Evolutionary conservation across 768 basidiomycete species (phyloP).

Genomic region (Auriscalpium vulgare): DNA sequence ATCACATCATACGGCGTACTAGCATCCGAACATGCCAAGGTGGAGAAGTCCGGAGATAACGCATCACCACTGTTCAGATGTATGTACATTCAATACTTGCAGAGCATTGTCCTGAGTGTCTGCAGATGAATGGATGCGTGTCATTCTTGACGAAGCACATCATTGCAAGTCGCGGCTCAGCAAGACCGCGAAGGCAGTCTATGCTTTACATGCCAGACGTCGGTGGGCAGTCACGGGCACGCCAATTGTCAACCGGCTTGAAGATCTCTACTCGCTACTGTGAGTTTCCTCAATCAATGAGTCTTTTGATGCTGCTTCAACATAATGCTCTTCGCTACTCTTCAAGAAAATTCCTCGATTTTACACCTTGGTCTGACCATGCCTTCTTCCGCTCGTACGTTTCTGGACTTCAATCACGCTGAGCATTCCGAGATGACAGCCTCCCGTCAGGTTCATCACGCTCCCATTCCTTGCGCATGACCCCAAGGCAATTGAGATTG

Average conservation of each 20-base stretch:
- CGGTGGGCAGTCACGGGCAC: constrained; percentile 95
- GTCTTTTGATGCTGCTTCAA: neutral
- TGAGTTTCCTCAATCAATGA: constrained; percentile 20
- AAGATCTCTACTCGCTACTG: constrained; percentile 85
- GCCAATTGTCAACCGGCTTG: constrained; percentile 89
- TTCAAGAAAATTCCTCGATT: constrained; percentile 65
- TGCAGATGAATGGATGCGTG: constrained; percentile 71
- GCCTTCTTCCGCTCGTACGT: constrained; percentile 85
- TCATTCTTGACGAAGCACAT: constrained; percentile 92
- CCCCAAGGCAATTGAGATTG: constrained; percentile 88
- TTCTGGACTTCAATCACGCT: neutral
- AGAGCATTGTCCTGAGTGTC: neutral
- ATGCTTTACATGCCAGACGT: constrained; percentile 67
- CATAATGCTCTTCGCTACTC: neutral
- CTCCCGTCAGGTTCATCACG: constrained; percentile 65
- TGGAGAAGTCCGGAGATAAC: constrained; percentile 39
- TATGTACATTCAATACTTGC: constrained; percentile 24
- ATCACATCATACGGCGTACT: constrained; percentile 90
- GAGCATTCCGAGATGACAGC: neutral
- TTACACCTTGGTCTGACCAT: constrained; percentile 74
- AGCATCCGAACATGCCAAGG: constrained; percentile 78
- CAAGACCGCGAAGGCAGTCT: constrained; percentile 84
- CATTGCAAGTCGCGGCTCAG: constrained; percentile 86
- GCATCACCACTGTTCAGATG: constrained; percentile 66
- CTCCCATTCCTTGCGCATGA: constrained; percentile 88